These are phyloP conservation scores for Achaetomium macrosporum DNA, from an alignment of 2,329 filamentous ascomycete species.

Conservation along the genomic window DNA sequence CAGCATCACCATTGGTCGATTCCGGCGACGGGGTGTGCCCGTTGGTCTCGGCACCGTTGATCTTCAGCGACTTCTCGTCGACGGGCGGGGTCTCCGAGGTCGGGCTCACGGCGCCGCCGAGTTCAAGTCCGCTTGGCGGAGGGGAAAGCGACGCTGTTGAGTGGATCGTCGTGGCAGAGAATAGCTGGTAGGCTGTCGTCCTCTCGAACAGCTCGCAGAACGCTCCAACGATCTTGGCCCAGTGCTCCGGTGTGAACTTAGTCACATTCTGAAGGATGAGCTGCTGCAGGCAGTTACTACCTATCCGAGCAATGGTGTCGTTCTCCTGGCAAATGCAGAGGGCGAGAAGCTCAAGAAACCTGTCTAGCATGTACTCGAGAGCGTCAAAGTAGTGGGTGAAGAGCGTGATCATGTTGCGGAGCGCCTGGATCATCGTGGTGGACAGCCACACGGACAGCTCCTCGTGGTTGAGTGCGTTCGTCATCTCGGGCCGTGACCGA, in stretches of 20 bases:
- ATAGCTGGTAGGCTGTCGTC: conserved; percentile 91
- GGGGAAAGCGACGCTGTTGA: conserved; percentile 47
- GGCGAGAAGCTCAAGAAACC: conserved; percentile 90
- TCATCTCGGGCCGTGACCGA: conserved; percentile 93
- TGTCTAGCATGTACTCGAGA: conserved; percentile 93
- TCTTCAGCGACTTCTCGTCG: conserved; percentile 55
- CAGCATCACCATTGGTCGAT: conserved; percentile 24
- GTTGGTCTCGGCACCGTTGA: conserved; percentile 48
- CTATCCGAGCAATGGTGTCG: conserved; percentile 94
- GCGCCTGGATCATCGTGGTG: conserved; percentile 97
- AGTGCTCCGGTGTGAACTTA: conserved; percentile 83
- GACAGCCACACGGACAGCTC: conserved; percentile 98
- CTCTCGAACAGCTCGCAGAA: conserved; percentile 94
- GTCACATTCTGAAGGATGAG: conserved; percentile 92
- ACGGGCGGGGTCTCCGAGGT: conserved; percentile 34
- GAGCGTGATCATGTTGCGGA: conserved; percentile 96
- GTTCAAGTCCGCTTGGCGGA: conserved; percentile 47
- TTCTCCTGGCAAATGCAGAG: conserved; percentile 99
- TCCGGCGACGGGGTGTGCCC: conserved; percentile 32
- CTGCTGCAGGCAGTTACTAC: conserved; percentile 96
- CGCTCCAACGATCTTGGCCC: conserved; percentile 88
- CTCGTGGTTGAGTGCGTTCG: conserved; percentile 90
- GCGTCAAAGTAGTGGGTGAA: conserved; percentile 98
- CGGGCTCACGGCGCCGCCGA: conserved; percentile 41
- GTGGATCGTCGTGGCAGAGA: conserved; percentile 67